Evolutionary conservation across 163 green algal species (phyloP), one percentile per base, ranked within the genome.

Genomic region (Chlamydomonas reinhardtii): DNA sequence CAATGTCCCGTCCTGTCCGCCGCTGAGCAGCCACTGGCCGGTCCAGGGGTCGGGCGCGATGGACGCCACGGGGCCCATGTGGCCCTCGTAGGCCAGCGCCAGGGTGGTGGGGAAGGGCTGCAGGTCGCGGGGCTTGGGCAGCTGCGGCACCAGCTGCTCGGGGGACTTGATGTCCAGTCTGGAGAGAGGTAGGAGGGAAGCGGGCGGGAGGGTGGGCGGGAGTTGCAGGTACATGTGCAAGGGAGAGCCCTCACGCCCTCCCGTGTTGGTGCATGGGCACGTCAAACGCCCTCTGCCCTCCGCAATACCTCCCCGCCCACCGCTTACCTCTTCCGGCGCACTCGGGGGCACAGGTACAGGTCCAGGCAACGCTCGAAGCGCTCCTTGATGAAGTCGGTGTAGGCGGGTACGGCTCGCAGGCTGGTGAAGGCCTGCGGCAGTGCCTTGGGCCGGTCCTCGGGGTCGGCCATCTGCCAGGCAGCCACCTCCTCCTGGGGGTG

Each of bases 361-460:
- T 99, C 97, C 83, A 99, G 92, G 93, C 97, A 99, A 74, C 97
- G 95, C 93, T 99, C 97, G 88, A 99, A 99, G 37, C 95, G 92
- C 90, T 99, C 97, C 64, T 97, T 95, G 80, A 99, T 96, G 93
- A 98, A 99, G 56, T 86, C 71, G n/a, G 70, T 85, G 83, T 99
- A 99, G 84, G 94, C 90, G 19, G 97, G 97, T 24, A 99, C 95
- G 73, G 89, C 54, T 19, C 97, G 91, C 39, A 99, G 88, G 31
- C 88, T 94, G 76, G 91, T 86, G 86, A 94, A 98, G 59, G 90
- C 84, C 19, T 91, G 90, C 25, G 97, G 96, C 48, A 98, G 85
- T 73, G 95, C 96, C 48, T 91, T 88, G 17, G 95, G 92, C 24
- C 91, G 88, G 77, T 99, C 97, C 80, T 98, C 96, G 11, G 95